Conservation (phyloP, 805 yeast species). For the Yamadazyma nakazawae region DNA sequence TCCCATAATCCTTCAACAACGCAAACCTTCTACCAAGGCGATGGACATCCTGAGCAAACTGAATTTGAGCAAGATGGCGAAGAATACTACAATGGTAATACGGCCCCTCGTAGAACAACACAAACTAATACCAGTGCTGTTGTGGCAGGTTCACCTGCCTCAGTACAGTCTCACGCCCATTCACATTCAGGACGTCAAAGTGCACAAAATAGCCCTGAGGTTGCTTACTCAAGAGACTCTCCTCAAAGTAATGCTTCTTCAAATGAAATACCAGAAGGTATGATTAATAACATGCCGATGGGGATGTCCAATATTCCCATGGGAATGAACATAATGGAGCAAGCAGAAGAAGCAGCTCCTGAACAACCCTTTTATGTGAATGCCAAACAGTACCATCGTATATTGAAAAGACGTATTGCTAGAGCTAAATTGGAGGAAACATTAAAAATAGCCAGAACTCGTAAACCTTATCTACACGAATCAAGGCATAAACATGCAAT, state of each 20-base stretch:
- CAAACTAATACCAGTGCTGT: background rate
- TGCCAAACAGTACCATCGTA: slow-evolving; percentile 96
- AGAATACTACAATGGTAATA: background rate
- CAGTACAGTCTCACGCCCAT: background rate
- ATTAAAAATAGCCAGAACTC: slow-evolving; percentile 79
- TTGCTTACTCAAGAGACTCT: background rate
- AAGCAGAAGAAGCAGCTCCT: slow-evolving; percentile 14
- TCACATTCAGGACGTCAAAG: slow-evolving; percentile 1
- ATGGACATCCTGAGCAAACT: background rate
- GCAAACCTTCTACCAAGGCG: background rate
- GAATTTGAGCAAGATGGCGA: background rate
- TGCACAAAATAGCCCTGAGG: background rate
- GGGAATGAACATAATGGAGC: slow-evolving; percentile 12
- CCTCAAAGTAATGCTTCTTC: background rate
- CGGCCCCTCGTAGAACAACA: background rate
- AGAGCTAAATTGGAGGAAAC: slow-evolving; percentile 90
- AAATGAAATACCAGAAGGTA: slow-evolving; percentile 4
- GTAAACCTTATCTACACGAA: slow-evolving; percentile 93
- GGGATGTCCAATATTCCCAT: slow-evolving; percentile 5
- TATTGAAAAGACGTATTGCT: slow-evolving; percentile 87
- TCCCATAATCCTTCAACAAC: background rate
- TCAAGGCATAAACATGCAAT: slow-evolving; percentile 98
- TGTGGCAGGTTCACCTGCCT: slow-evolving; percentile 4
- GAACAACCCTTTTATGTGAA: slow-evolving; percentile 97
- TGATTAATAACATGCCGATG: slow-evolving; percentile 8